phyloP scores from a whole-genome alignment of 768 basidiomycete genomes.

The Leccinellum albellum region DNA sequence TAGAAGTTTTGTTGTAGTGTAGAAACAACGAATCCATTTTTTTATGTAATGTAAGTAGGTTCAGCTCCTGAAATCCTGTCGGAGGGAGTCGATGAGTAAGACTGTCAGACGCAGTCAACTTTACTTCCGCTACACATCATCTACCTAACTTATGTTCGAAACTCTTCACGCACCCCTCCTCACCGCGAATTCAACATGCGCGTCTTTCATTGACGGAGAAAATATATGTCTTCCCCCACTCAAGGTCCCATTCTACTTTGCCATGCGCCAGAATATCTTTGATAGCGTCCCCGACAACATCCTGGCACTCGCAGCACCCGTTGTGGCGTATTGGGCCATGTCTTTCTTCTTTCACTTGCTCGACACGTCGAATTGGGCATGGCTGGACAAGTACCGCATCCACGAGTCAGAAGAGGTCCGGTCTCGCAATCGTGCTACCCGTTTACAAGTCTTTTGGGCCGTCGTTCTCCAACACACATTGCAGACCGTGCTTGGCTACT shows the following conservation, averaged over 20 bases:
- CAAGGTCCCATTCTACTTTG: conserved; percentile 55
- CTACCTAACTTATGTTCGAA: conserved; percentile 14
- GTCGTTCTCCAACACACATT: conserved; percentile 84
- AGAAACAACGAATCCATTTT: conserved; percentile 23
- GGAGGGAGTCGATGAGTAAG: conserved; percentile 7
- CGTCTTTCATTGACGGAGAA: conserved; percentile 31
- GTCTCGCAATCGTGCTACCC: conserved; percentile 70
- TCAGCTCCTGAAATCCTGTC: too few species aligned
- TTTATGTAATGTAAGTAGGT: background rate
- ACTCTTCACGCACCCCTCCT: conserved; percentile 5
- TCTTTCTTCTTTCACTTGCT: conserved; percentile 79
- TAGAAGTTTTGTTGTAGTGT: conserved; percentile 34
- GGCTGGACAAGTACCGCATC: conserved; percentile 80
- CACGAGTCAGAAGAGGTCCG: conserved; percentile 83
- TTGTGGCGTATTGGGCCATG: conserved; percentile 80
- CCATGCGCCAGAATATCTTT: conserved; percentile 43
- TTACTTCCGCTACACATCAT: background rate
- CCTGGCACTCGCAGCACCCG: conserved; percentile 68
- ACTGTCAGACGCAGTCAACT: background rate
- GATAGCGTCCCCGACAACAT: conserved; percentile 63
- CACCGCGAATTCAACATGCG: conserved; percentile 37
- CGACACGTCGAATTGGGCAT: conserved; percentile 72
- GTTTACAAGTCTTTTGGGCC: conserved; percentile 66
- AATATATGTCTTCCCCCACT: conserved; percentile 35
- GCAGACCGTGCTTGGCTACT: conserved; percentile 73